Base-by-base conservation (phyloP, 805 yeast species). In the Candida qinlingensis region DNA sequence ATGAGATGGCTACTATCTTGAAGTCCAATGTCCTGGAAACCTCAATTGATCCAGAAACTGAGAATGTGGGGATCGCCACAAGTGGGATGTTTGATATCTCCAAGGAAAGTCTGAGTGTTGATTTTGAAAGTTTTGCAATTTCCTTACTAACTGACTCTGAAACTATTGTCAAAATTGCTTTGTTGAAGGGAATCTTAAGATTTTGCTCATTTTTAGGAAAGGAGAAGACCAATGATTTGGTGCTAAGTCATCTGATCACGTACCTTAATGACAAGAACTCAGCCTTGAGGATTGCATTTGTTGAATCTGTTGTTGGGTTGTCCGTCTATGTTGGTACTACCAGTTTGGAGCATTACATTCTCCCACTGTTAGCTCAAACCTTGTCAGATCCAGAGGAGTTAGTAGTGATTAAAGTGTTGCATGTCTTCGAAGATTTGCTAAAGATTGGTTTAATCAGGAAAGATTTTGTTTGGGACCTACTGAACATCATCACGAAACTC, bases 171-270 rank as follows among this genome's bases (percentile, higher is more conserved):
- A 80, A 85, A 50, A 76, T 87, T 37, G 75, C 94, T 0, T 66
- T 94, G 7, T 69, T 94, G 42, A 68, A 75, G 39, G 80, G 87
- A 51, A 83, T 91, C n/a, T 69, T 85, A 7, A 87, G 90, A 0
- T 64, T 94, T 4, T 88, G 97, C 57, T 73, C 82, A 8, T 86
- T 85, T 50, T 83, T 94, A 61, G 97, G 97, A 0, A 81, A 84
- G 47, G 96, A 88, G 47, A 87, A 82, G 55, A 85, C 97, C 0
- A 91, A 87, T 60, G 98, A 94, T 62, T 72, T 94, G 38, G 81
- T 94, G 26, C 67, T 94, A 42, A 90, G 96, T 41, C 98, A 94
- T 69, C 70, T 91, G 48, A 91, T 94, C 40, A 91, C 98, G 0
- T 94, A 90, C 60, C 68, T 94, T 53, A 94, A 94, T 64, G 97